These are phyloP conservation scores for Fusarium agapanthi DNA, from an alignment of 2,329 filamentous ascomycete genomes.

Conservation along the genomic window DNA sequence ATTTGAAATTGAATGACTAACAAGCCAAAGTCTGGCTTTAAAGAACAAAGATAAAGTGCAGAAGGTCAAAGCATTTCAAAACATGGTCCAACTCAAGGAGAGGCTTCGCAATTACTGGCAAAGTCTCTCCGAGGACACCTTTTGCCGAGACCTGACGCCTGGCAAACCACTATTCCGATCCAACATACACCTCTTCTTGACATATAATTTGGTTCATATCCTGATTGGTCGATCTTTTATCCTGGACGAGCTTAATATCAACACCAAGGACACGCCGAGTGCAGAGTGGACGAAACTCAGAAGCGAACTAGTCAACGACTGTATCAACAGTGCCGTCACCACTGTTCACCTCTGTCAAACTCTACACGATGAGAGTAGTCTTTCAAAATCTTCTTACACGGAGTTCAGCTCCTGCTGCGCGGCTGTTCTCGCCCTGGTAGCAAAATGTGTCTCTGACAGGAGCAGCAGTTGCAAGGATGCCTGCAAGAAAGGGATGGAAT, in stretches of 20 bases:
- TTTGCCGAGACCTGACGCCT: constrained; percentile 29
- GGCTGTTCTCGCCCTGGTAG: constrained; percentile 25
- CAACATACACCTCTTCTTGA: constrained; percentile 34
- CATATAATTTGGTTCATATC: constrained; percentile 29
- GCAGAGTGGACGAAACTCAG: constrained; percentile 8
- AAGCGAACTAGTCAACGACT: constrained; percentile 15
- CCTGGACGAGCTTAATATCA: constrained; percentile 2
- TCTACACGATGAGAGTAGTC: constrained; percentile 7
- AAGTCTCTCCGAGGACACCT: constrained; percentile 22
- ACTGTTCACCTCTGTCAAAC: constrained; percentile 30
- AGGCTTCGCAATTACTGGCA: constrained; percentile 20
- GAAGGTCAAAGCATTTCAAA: not conserved
- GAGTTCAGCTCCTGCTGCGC: constrained; percentile 34
- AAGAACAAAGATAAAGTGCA: constrained; percentile 12
- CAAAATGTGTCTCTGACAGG: constrained; percentile 13
- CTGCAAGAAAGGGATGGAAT: constrained; percentile 17
- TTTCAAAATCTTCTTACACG: constrained; percentile 35
- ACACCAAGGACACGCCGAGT: not conserved
- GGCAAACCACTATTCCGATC: constrained; percentile 33
- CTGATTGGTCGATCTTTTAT: constrained; percentile 34
- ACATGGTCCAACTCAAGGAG: constrained; percentile 12
- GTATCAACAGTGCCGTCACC: constrained; percentile 16
- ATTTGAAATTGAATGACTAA: not conserved
- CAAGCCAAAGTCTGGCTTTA: not conserved
- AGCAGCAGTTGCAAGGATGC: not conserved